phyloP scores from a whole-genome alignment of 2,329 filamentous ascomycete species.

The Microdochium paspali region DNA sequence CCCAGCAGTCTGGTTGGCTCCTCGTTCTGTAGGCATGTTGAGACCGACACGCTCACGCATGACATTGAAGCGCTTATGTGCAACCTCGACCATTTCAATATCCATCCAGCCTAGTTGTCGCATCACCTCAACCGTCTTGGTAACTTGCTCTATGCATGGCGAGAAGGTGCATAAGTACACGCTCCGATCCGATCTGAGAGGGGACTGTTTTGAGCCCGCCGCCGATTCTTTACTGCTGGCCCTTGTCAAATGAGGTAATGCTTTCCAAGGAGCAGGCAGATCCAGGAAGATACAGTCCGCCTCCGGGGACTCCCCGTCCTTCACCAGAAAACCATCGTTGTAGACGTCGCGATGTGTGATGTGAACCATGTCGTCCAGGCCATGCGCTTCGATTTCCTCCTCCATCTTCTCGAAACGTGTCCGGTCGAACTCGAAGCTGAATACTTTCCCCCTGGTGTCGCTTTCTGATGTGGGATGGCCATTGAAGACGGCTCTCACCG shows the following conservation, averaged over 20 bases:
- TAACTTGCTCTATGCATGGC: conserved; percentile 94
- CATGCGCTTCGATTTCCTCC: conserved; percentile 60
- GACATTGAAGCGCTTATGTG: conserved; percentile 71
- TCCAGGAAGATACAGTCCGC: conserved; percentile 72
- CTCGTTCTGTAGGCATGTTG: conserved; percentile 54
- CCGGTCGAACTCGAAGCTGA: conserved; percentile 76
- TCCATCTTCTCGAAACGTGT: conserved; percentile 60
- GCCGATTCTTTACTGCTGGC: not conserved
- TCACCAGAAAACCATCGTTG: conserved; percentile 58
- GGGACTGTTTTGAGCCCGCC: conserved; percentile 24
- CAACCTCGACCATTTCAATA: conserved; percentile 87
- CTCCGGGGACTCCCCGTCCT: conserved; percentile 43
- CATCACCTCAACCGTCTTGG: conserved; percentile 71
- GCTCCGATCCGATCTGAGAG: conserved; percentile 61
- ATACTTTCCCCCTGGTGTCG: conserved; percentile 56
- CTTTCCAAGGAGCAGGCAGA: conserved; percentile 72
- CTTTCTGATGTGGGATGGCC: conserved; percentile 45
- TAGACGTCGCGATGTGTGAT: conserved; percentile 77
- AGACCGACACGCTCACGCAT: conserved; percentile 72
- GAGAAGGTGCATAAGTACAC: conserved; percentile 88
- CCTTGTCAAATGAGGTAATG: conserved; percentile 65
- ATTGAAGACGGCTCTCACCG: conserved; percentile 66
- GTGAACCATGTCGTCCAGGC: conserved; percentile 54
- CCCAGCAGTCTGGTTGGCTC: conserved; percentile 58
- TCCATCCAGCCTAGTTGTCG: conserved; percentile 80